These are phyloP conservation scores for Penicillium sp. DNA, from an alignment of 2,329 filamentous ascomycete genomes.

Conservation along the genomic window DNA sequence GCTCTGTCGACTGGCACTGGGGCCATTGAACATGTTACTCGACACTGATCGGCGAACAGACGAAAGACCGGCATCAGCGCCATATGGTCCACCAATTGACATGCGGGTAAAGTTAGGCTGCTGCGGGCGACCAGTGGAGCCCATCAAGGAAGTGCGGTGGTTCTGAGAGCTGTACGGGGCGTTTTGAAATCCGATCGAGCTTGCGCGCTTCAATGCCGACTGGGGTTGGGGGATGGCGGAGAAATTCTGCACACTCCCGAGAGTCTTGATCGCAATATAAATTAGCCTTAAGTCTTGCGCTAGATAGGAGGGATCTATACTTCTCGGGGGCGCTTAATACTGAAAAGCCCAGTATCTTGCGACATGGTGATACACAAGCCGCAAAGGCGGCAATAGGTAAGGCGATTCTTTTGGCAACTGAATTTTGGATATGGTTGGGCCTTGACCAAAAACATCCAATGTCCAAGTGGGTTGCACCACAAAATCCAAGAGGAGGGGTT, in stretches of 20 bases:
- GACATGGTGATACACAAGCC: slow-evolving; percentile 60
- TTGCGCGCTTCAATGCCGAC: slow-evolving; percentile 91
- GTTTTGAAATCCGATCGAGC: slow-evolving; percentile 66
- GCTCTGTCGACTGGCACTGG: slow-evolving; percentile 65
- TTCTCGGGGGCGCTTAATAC: slow-evolving; percentile 86
- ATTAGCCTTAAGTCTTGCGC: slow-evolving; percentile 14
- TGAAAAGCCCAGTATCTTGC: slow-evolving; percentile 84
- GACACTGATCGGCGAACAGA: slow-evolving; percentile 80
- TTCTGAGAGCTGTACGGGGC: slow-evolving; percentile 67
- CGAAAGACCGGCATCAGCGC: slow-evolving; percentile 75
- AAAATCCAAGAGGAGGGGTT: slow-evolving; percentile 16
- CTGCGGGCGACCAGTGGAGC: slow-evolving; percentile 76
- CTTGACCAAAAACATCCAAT: not conserved
- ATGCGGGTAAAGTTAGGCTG: slow-evolving; percentile 87
- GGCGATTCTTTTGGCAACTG: not conserved
- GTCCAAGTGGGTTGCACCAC: slow-evolving; percentile 6
- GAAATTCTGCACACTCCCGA: slow-evolving; percentile 79
- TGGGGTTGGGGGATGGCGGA: slow-evolving; percentile 84
- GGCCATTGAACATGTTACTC: slow-evolving; percentile 59
- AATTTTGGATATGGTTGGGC: not conserved
- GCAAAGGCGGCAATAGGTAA: slow-evolving; percentile 22
- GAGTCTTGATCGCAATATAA: slow-evolving; percentile 54
- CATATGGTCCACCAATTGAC: slow-evolving; percentile 67
- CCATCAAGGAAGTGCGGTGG: slow-evolving; percentile 80
- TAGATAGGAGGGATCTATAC: slow-evolving; percentile 50